These are phyloP conservation scores for Fomes fomentarius DNA, from an alignment of 1,284 basidiomycete genomes.

Conservation along the genomic window DNA sequence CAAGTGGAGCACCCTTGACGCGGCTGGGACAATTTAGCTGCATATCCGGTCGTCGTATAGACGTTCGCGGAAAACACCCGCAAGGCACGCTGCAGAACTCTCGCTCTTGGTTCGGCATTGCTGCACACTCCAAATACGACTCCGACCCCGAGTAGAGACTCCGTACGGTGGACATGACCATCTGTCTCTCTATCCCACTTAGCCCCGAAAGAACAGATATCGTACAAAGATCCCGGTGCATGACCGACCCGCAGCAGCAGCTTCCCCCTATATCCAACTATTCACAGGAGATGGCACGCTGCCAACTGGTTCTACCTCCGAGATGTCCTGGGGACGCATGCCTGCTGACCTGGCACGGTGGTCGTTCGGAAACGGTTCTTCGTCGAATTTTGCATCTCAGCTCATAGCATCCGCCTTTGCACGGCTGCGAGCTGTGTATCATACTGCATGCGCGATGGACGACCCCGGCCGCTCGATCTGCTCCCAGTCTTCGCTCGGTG, in stretches of 20 bases:
- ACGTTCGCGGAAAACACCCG: not conserved
- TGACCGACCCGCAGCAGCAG: constrained; percentile 2
- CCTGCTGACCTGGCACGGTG: too few relatives aligned
- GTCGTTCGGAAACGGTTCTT: too few relatives aligned
- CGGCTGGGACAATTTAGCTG: not conserved
- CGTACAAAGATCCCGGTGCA: constrained; percentile 8
- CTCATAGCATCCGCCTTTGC: not conserved
- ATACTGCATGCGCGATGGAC: constrained; percentile 13
- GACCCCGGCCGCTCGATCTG: constrained; percentile 22
- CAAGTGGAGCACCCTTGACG: not conserved
- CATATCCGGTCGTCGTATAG: not conserved
- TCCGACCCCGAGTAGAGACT: not conserved
- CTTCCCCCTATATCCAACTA: not conserved
- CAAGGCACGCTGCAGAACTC: not conserved
- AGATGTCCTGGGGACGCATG: too few relatives aligned
- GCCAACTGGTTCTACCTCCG: not conserved
- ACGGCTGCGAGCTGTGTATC: not conserved
- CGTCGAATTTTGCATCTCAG: too few relatives aligned
- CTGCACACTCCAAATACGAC: not conserved
- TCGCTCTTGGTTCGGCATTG: not conserved
- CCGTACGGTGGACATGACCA: not conserved
- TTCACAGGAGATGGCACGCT: not conserved
- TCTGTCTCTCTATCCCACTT: constrained; percentile 2
- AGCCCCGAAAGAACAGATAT: not conserved
- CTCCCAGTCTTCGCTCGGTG: constrained; percentile 27